These are phyloP conservation scores for Orobanche coerulescens DNA, from an alignment of 257 asterid species.

Conservation along the genomic window DNA sequence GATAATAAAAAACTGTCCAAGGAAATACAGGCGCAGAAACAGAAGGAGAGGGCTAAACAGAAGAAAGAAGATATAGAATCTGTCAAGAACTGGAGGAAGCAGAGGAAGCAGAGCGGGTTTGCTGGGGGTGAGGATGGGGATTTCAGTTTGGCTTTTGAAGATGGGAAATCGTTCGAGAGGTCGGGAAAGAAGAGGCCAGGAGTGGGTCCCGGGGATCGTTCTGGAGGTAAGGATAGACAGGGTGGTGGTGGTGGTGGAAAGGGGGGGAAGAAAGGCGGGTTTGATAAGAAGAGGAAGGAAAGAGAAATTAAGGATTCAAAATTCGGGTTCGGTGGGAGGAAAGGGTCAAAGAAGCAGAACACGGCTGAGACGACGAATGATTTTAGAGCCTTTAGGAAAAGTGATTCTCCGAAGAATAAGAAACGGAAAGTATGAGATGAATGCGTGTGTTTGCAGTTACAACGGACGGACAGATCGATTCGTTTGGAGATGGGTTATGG, in stretches of 20 bases:
- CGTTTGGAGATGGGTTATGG: too few relatives aligned
- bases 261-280: constrained; percentile 42
- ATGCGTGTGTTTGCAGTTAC: too few relatives aligned
- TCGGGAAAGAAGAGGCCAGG: constrained; percentile 62
- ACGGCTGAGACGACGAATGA: constrained; percentile 72
- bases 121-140: constrained; percentile 40
- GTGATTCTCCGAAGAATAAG: constrained; percentile 34
- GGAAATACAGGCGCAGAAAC: constrained; percentile 70
- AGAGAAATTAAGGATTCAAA: constrained; percentile 54
- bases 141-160: constrained; percentile 52
- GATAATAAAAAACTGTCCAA: constrained; percentile 84
- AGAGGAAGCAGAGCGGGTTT: constrained; percentile 71
- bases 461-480: too few relatives aligned
- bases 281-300: constrained; percentile 39
- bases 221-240: constrained; percentile 59
- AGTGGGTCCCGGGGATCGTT: constrained; percentile 75
- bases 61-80: constrained; percentile 85
- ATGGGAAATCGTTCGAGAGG: constrained; percentile 54
- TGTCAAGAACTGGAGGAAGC: constrained; percentile 93
- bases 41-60: constrained; percentile 73
- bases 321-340: constrained; percentile 88
- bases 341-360: constrained; percentile 88
- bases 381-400: constrained; percentile 36
- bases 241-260: constrained; percentile 23
- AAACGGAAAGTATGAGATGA: constrained; percentile 37